These are phyloP conservation scores for Penicillium italicum DNA, from an alignment of 2,329 filamentous ascomycete species.

Conservation along the genomic window DNA sequence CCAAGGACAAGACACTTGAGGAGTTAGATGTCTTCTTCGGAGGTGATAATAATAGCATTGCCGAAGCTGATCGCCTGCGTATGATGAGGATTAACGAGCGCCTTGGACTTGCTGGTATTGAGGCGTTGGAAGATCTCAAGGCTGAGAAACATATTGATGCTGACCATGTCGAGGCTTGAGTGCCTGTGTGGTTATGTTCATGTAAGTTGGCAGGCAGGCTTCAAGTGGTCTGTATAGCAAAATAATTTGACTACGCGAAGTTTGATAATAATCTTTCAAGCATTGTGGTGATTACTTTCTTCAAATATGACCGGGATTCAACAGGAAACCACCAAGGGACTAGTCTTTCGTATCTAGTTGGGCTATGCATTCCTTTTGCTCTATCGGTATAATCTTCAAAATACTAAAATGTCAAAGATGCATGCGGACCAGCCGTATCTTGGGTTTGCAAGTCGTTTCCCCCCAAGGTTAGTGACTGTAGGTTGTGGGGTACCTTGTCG, in stretches of 20 bases:
- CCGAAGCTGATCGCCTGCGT: slow-evolving; percentile 49
- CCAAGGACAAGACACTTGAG: slow-evolving; percentile 50
- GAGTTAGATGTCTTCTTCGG: slow-evolving; percentile 57
- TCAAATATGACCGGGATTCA: too few species aligned
- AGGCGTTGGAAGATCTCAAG: slow-evolving; percentile 26
- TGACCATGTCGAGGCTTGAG: slow-evolving; percentile 16
- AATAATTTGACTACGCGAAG: background rate
- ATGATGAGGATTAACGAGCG: slow-evolving; percentile 71
- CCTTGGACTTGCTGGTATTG: slow-evolving; percentile 54
- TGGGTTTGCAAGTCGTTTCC: too few species aligned
- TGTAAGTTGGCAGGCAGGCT: background rate
- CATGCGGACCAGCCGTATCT: too few species aligned
- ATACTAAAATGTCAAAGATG: too few species aligned
- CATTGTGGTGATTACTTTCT: background rate
- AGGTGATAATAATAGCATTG: slow-evolving; percentile 30
- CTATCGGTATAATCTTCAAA: too few species aligned
- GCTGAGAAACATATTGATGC: slow-evolving; percentile 15
- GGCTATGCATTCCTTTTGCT: too few species aligned
- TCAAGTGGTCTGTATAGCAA: too few species aligned
- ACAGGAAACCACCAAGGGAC: too few species aligned
- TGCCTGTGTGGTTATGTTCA: background rate
- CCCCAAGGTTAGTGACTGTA: too few species aligned
- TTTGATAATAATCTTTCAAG: background rate
- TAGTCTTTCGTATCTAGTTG: too few species aligned
- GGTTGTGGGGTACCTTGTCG: too few species aligned